A percentile compares a stretch with the other conserved stretches of the same genome.
phyloP scores from a whole-genome alignment of 1,284 basidiomycete species.

The Tilletia walkeri region DNA sequence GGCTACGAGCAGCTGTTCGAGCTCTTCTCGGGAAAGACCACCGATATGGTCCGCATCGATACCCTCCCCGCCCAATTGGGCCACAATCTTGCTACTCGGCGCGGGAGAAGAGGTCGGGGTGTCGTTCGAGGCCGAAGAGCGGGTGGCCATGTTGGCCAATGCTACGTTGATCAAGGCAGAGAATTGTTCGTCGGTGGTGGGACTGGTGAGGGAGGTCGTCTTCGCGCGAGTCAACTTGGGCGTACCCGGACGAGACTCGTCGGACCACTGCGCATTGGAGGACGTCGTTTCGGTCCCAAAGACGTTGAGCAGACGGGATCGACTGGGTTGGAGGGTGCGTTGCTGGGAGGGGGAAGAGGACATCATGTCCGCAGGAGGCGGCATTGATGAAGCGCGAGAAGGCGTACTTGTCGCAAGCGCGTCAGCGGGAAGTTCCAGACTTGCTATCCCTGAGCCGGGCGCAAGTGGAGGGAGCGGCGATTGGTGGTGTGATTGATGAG shows the following conservation, averaged over 20 bases:
- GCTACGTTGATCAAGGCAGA: slow-evolving; percentile 7
- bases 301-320: slow-evolving; percentile 10
- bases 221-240: neutral
- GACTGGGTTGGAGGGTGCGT: slow-evolving; percentile 9
- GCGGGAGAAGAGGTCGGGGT: neutral
- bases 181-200: slow-evolving; percentile 15
- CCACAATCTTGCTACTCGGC: neutral
- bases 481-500: neutral
- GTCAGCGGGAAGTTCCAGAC: slow-evolving; percentile 3
- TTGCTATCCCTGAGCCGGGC: neutral
- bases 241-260: neutral
- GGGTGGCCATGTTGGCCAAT: slow-evolving; percentile 7
- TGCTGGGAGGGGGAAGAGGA: neutral
- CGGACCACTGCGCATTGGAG: neutral
- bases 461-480: neutral
- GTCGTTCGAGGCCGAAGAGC: neutral
- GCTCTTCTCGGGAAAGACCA: slow-evolving; percentile 38
- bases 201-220: neutral
- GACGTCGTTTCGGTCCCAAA: slow-evolving; percentile 1
- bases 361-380: neutral
- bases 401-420: slow-evolving; percentile 8
- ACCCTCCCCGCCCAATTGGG: neutral
- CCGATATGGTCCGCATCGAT: slow-evolving; percentile 36
- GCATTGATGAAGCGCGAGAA: neutral
- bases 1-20: slow-evolving; percentile 40